Evolutionary conservation across 1,284 basidiomycete species (phyloP), one percentile per base, ranked within the genome.

Genomic region (Papiliotrema nemorosa): DNA sequence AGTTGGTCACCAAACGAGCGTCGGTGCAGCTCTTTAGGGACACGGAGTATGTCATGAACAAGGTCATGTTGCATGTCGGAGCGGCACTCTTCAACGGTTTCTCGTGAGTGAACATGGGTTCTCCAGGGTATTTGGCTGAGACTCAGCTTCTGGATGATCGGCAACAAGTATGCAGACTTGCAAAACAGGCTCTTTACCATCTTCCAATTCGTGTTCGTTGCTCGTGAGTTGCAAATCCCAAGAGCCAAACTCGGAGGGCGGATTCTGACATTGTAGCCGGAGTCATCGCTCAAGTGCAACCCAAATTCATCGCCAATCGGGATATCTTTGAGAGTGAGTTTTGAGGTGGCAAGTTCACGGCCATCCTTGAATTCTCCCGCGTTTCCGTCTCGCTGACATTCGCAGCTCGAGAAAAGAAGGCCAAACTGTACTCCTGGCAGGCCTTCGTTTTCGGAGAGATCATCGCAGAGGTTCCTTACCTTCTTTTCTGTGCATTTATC

Each of bases 281-380:
- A 50, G 68, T 70, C 41, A 72, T 74, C 26, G 67, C 65, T 7
- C 73, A 74, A 50, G 62, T 69, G 6, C 72, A 75, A 53, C 74
- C 74, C 29, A 66, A 69, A 42, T 76, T 75, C 54, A 70, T 76
- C 52, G 69, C 66, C 48, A 64, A 69, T 43, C 59, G 74, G 41
- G 67, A 69, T 51, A 62, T 76, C 41, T 76, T 70, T 42, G 74
- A 75, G 54, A n/a, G n/a, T n/a, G n/a, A n/a, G n/a, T n/a, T n/a
- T n/a, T n/a, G n/a, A n/a, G n/a, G n/a, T n/a, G n/a, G n/a, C n/a
- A n/a, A n/a, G n/a, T n/a, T n/a, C n/a, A n/a, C n/a, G n/a, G n/a
- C n/a, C n/a, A n/a, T n/a, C n/a, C n/a, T n/a, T n/a, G n/a, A n/a
- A n/a, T n/a, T n/a, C n/a, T n/a, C n/a, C n/a, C n/a, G n/a, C n/a